phyloP scores from a whole-genome alignment of 148 eudicot genomes.

The Simmondsia chinensis region DNA sequence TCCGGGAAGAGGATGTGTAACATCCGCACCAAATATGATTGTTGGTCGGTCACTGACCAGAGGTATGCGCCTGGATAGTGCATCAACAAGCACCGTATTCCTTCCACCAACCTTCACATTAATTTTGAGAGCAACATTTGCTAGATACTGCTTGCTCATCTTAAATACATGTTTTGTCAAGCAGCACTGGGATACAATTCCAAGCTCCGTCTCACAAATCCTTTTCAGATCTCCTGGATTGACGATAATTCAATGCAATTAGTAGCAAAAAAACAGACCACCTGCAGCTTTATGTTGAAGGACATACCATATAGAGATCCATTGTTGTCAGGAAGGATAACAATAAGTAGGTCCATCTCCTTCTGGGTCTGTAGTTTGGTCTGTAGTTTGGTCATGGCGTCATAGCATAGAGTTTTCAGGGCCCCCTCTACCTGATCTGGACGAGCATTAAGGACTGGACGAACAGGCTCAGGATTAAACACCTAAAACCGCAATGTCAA shows the following conservation, averaged over 20 bases:
- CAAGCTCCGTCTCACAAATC: conserved; percentile 86
- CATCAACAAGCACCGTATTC: conserved; percentile 65
- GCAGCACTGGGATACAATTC: conserved; percentile 79
- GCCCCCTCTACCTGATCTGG: conserved; percentile 73
- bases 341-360: conserved; percentile 63
- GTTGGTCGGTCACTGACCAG: conserved; percentile 57
- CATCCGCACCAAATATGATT: conserved; percentile 78
- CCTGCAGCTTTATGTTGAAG: neutral
- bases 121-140: conserved; percentile 60
- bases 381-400: conserved; percentile 46
- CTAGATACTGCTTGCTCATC: conserved; percentile 61
- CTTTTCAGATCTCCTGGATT: conserved; percentile 62
- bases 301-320: conserved; percentile 72
- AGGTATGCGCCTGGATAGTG: conserved; percentile 55
- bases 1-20: conserved; percentile 78
- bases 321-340: conserved; percentile 75
- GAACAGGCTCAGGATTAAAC: conserved; percentile 52
- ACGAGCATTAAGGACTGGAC: conserved; percentile 37
- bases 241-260: neutral
- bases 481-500: conserved; percentile 15
- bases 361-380: conserved; percentile 23
- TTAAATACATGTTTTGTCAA: conserved; percentile 60
- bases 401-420: conserved; percentile 43
- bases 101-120: conserved; percentile 81
- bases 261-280: neutral